Conservation (phyloP, 2,329 filamentous ascomycete species). For the Amesomyces nigricolor region DNA sequence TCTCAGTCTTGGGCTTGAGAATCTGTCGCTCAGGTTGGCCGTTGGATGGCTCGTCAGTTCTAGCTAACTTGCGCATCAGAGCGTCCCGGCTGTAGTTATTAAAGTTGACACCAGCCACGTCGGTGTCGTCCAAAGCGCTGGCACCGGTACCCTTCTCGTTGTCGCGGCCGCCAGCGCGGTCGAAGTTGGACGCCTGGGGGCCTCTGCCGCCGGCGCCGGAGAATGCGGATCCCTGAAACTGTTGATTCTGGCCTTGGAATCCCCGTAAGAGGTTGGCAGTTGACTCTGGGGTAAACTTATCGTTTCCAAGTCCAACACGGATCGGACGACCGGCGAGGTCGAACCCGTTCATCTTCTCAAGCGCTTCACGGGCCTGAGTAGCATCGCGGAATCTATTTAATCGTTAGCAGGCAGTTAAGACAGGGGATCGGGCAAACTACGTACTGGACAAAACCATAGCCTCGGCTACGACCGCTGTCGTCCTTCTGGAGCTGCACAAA, state of each 20-base stretch:
- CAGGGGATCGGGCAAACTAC: slow-evolving; percentile 34
- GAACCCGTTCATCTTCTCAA: slow-evolving; percentile 99
- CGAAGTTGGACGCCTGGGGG: slow-evolving; percentile 79
- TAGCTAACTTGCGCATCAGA: slow-evolving; percentile 96
- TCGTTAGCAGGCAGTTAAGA: slow-evolving; percentile 31
- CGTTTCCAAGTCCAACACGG: slow-evolving; percentile 97
- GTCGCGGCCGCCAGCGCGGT: slow-evolving; percentile 82
- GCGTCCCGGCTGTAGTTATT: slow-evolving; percentile 98
- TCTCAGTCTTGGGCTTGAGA: slow-evolving; percentile 71
- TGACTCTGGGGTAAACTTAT: slow-evolving; percentile 99
- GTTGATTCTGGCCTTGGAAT: slow-evolving; percentile 73
- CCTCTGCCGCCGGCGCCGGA: slow-evolving; percentile 85
- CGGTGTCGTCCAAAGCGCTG: slow-evolving; percentile 92
- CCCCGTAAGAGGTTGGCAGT: slow-evolving; percentile 88
- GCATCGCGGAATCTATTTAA: slow-evolving; percentile 76
- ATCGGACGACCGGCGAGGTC: slow-evolving; percentile 96
- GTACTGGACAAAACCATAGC: slow-evolving; percentile 98
- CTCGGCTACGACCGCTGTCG: slow-evolving; percentile 80
- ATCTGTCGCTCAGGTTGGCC: slow-evolving; percentile 64
- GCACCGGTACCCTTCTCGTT: slow-evolving; percentile 87
- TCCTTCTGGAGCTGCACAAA: slow-evolving; percentile 98
- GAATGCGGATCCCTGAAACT: slow-evolving; percentile 85
- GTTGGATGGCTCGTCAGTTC: slow-evolving; percentile 72
- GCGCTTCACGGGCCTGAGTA: slow-evolving; percentile 81
- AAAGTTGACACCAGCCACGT: slow-evolving; percentile 98